These are phyloP conservation scores for Raffaelea ambrosiae DNA, from an alignment of 2,329 filamentous ascomycete species.

Conservation along the genomic window DNA sequence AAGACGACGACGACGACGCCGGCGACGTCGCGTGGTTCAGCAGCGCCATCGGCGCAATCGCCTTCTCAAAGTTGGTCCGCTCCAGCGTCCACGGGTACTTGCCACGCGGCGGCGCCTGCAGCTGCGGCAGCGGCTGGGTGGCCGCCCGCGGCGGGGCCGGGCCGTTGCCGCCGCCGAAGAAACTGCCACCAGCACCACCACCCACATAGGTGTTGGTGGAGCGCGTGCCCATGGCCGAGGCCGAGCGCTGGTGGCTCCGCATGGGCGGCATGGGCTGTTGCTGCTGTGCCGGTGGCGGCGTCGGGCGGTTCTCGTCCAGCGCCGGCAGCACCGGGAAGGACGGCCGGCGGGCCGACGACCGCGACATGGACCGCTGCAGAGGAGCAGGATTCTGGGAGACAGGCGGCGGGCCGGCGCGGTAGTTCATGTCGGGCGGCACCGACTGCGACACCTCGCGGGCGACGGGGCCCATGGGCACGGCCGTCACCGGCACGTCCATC, in stretches of 20 bases:
- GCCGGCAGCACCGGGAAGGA: constrained; percentile 61
- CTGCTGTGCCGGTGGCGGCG: constrained; percentile 14
- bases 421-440: constrained; percentile 89
- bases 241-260: constrained; percentile 16
- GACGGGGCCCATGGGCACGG: constrained; percentile 61
- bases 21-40: not conserved
- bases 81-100: constrained; percentile 50
- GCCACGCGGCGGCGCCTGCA: constrained; percentile 44
- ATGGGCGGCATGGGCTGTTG: constrained; percentile 26
- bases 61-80: constrained; percentile 35
- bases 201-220: not conserved
- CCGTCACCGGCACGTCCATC: constrained; percentile 77
- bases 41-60: constrained; percentile 25
- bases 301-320: constrained; percentile 53
- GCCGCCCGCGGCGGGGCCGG: constrained; percentile 21
- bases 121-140: constrained; percentile 21
- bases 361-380: constrained; percentile 39
- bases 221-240: constrained; percentile 7
- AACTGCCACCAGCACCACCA: not conserved
- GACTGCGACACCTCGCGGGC: constrained; percentile 78
- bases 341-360: constrained; percentile 53
- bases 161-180: constrained; percentile 14
- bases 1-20: constrained; percentile 11
- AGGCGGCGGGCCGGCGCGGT: constrained; percentile 40
- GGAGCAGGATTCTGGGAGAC: constrained; percentile 10